These are phyloP conservation scores for Aurantiochytrium sp. DNA, from an alignment of 108 stramenopile species.

Conservation along the genomic window DNA sequence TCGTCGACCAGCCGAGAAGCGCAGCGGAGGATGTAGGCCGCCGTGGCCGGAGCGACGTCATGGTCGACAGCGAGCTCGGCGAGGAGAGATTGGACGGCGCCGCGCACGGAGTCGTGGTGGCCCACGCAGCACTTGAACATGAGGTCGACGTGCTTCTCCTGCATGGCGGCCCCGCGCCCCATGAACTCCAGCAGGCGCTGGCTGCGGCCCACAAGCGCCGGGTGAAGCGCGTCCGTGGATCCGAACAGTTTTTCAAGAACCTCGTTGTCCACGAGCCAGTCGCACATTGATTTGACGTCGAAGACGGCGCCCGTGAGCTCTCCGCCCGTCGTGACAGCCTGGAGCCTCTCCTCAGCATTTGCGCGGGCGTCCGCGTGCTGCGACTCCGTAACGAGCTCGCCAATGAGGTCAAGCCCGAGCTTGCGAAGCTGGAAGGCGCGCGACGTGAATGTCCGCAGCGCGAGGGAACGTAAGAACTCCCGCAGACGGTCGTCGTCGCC, in stretches of 20 bases:
- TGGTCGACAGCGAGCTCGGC: constrained; percentile 20
- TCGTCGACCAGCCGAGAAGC: neutral
- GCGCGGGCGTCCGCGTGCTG: neutral
- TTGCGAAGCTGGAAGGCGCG: constrained; percentile 13
- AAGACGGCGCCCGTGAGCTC: too few species aligned
- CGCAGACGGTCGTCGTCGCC: neutral
- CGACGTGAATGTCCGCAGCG: neutral
- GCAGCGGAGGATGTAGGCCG: constrained; percentile 18
- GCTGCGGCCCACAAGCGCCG: constrained; percentile 11
- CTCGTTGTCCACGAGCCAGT: constrained; percentile 8
- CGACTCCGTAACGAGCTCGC: neutral
- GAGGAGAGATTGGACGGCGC: neutral
- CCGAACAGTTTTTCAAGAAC: constrained; percentile 22
- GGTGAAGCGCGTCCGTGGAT: constrained; percentile 12
- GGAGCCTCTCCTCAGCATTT: too few species aligned
- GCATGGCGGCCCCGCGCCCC: neutral
- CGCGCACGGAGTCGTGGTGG: constrained; percentile 20
- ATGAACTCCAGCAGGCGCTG: constrained; percentile 8
- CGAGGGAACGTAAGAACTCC: neutral
- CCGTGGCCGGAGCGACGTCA: neutral
- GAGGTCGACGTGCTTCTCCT: constrained; percentile 1
- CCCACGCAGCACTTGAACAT: constrained; percentile 28
- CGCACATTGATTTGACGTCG: neutral
- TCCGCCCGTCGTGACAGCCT: too few species aligned
- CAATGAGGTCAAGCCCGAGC: neutral